Conservation (phyloP, 108 stramenopile species). For the Hondaea fermentalgiana region DNA sequence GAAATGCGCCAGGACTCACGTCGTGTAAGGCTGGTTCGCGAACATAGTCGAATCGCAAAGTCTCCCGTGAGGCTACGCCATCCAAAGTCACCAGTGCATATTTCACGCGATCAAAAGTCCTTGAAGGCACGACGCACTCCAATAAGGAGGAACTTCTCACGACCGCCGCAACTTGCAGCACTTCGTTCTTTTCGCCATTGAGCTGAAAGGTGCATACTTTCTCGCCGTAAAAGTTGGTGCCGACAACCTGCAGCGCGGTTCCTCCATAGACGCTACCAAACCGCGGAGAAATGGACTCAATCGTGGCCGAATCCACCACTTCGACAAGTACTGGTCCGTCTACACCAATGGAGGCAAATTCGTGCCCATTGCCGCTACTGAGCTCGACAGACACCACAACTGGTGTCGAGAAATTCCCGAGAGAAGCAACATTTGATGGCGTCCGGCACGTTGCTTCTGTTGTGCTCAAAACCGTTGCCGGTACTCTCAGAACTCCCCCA, state of each 20-base stretch:
- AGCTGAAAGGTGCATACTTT: background rate
- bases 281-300: background rate
- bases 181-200: background rate
- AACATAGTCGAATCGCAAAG: background rate
- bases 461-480: background rate
- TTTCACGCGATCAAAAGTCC: background rate
- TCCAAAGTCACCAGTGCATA: background rate
- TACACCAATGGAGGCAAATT: background rate
- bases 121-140: background rate
- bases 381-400: background rate
- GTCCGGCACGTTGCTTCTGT: background rate
- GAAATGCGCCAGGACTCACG: background rate
- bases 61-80: background rate
- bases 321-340: background rate
- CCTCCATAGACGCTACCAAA: background rate
- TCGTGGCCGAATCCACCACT: background rate
- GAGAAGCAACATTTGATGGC: background rate
- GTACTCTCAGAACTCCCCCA: background rate
- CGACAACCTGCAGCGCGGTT: background rate
- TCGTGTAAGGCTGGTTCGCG: background rate
- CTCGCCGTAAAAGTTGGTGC: background rate
- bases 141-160: background rate
- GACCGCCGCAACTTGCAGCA: background rate
- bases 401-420: background rate
- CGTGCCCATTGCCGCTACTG: background rate